Evolutionary conservation across 108 stramenopile genomes (phyloP), one percentile per base, ranked within the genome.

Genomic region (Conticribra guillardii): DNA sequence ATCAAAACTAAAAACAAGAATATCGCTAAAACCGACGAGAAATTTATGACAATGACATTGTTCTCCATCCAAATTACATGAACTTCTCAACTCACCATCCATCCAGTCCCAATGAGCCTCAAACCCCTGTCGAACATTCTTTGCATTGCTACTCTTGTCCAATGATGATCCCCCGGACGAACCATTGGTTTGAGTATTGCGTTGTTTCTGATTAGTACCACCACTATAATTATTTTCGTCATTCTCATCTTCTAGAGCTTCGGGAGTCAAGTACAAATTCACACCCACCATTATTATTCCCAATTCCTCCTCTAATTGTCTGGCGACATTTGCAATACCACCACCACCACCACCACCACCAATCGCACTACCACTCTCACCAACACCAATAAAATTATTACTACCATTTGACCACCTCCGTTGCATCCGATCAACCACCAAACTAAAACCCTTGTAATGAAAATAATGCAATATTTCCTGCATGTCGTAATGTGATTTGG

Each of bases 41-140:
- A n/a, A n/a, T n/a, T n/a, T n/a, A n/a, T n/a, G n/a, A n/a, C n/a
- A n/a, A n/a, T n/a, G n/a, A n/a, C n/a, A n/a, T n/a, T n/a, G n/a
- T n/a, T n/a, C n/a, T n/a, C n/a, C n/a, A n/a, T n/a, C n/a, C n/a
- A n/a, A n/a, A n/a, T n/a, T n/a, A n/a, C n/a, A n/a, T n/a, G n/a
- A n/a, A n/a, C n/a, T n/a, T n/a, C n/a, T n/a, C 2, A 65, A 67
- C 66, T 67, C 16, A 67, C 66, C 66, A 54, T 76, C 74, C 74
- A 76, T 76, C 74, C 74, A 76, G 21, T 76, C 74, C 68, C 67
- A 76, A 46, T 76, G 74, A 30, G 60, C 28, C 41, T 76, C 74
- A 63, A 68, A 68, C 3, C 50, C 67, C 18, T 60, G 56, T 45
- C 34, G n/a, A n/a, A 37, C 34, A 8, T 41, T 26, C 7, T 30